phyloP scores from a whole-genome alignment of 2,329 filamentous ascomycete species.

The Curvularia sp. region DNA sequence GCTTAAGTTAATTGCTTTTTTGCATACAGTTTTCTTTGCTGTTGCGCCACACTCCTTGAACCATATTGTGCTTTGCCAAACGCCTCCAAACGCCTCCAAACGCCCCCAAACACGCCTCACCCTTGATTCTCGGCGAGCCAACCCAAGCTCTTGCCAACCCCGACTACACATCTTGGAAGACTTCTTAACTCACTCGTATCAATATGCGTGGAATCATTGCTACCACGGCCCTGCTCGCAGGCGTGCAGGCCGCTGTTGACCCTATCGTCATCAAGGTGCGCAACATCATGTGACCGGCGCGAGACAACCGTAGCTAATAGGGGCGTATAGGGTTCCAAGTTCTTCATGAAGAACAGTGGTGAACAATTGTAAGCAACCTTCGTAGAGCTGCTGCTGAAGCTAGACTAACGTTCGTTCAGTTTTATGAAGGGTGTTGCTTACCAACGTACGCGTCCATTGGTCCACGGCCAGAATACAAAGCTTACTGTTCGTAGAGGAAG shows the following conservation, averaged over 20 bases:
- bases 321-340: slow-evolving; percentile 73
- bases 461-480: not conserved
- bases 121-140: slow-evolving; percentile 33
- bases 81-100: no score
- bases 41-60: slow-evolving; percentile 36
- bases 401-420: slow-evolving; percentile 49
- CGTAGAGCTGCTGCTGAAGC: slow-evolving; percentile 1
- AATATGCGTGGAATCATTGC: slow-evolving; percentile 64
- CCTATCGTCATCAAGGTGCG: slow-evolving; percentile 74
- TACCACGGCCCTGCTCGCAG: slow-evolving; percentile 61
- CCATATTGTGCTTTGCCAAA: slow-evolving; percentile 18
- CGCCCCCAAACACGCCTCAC: slow-evolving; percentile 15
- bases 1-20: slow-evolving; percentile 30
- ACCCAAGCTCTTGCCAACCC: slow-evolving; percentile 38
- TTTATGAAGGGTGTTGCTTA: slow-evolving; percentile 95
- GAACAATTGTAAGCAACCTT: slow-evolving; percentile 64
- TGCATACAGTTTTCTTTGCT: slow-evolving; percentile 32
- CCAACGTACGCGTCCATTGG: slow-evolving; percentile 62
- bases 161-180: slow-evolving; percentile 34
- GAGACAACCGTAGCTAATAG: slow-evolving; percentile 15
- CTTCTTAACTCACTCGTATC: slow-evolving; percentile 36
- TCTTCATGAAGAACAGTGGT: slow-evolving; percentile 86
- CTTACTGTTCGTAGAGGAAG: slow-evolving; percentile 61
- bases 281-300: slow-evolving; percentile 10
- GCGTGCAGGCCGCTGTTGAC: slow-evolving; percentile 64